Base-by-base conservation (phyloP, 2,329 filamentous ascomycete genomes). In the Remersonia thermophila region DNA sequence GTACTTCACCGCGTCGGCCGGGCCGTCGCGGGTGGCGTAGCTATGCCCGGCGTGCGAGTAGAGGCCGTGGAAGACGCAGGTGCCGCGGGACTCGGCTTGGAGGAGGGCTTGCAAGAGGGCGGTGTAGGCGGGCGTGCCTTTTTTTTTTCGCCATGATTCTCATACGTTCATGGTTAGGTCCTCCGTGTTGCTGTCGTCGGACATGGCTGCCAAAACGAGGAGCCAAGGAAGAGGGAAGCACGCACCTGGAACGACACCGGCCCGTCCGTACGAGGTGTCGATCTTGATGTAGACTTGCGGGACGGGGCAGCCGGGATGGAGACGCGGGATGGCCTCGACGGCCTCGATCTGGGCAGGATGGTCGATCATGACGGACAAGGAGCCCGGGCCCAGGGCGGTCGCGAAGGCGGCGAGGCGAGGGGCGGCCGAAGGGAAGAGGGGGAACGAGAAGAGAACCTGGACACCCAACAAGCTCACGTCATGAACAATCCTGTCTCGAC, bases 1-100 rank as follows among this genome's bases (percentile, higher is more conserved):
- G 35, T 69, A 67, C 0, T 63, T 55, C 47, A 83, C 65, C 1
- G 80, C 78, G 15, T 58, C 78, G 15, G 57, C 55, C 56, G 55
- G 58, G 43, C 75, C 68, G 6, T 62, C 57, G 2, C 73, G 65
- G 1, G 66, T 66, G 16, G 60, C 62, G 53, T 91, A 89, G 14
- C 77, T 83, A 46, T 83, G 69, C 1, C 82, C 80, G 6, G 77
- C 77, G 55, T 89, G 83, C 3, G 70, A 70, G 55, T 89, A 89
- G 15, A 87, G 59, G 0, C 83, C 83, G 3, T 70, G 59, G 5
- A 87, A 58, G 14, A 55, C 42, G 39, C 55, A 54, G 8, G 37
- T 35, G 3, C 60, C 60, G 2, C 50, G 51, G 2, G 52, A 51
- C n/a, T 69, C 59, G 0, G 63, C 56, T 9, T 54, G 48, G 2